Percentiles rank a stretch among this genome's conserved stretches.
phyloP scores from a whole-genome alignment of 805 yeast genomes.

The Kluyveromyces siamensis region DNA sequence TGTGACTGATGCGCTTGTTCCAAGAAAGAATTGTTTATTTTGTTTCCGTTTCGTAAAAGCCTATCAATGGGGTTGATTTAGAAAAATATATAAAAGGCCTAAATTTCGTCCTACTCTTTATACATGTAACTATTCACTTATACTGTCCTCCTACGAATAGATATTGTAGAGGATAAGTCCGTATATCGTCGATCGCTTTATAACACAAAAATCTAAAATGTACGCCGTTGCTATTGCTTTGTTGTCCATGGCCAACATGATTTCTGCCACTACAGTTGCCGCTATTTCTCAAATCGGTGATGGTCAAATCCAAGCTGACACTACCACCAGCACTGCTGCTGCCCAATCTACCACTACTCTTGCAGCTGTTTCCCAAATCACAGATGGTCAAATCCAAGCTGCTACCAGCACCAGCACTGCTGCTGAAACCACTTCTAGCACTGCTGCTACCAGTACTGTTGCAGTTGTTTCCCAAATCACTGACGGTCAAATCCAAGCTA shows the following conservation, averaged over 20 bases:
- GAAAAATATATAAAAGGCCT: background rate
- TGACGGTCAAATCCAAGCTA: conserved; percentile 32
- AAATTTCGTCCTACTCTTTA: background rate
- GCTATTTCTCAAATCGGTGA: conserved; percentile 36
- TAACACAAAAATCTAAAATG: background rate
- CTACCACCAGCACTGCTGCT: conserved; percentile 23
- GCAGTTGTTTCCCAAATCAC: conserved; percentile 26
- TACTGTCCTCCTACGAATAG: no score
- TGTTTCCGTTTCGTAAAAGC: background rate
- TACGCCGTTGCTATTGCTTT: conserved; percentile 27
- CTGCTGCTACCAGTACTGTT: conserved; percentile 28
- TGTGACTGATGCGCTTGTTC: background rate
- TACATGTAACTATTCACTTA: no score
- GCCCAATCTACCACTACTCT: conserved; percentile 22
- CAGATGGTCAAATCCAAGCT: conserved; percentile 32
- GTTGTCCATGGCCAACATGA: conserved; percentile 16
- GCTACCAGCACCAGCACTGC: conserved; percentile 24
- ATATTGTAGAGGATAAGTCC: background rate
- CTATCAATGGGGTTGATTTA: background rate
- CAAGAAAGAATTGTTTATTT: background rate
- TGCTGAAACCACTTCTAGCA: conserved; percentile 30
- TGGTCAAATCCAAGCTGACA: conserved; percentile 38
- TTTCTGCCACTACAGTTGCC: conserved; percentile 21
- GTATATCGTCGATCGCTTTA: background rate
- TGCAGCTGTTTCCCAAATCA: conserved; percentile 28